Percentiles rank a stretch among this genome's conserved stretches.
These are phyloP conservation scores for Mortierella antarctica DNA, from an alignment of 192 early-diverging fungal genomes.

Conservation along the genomic window DNA sequence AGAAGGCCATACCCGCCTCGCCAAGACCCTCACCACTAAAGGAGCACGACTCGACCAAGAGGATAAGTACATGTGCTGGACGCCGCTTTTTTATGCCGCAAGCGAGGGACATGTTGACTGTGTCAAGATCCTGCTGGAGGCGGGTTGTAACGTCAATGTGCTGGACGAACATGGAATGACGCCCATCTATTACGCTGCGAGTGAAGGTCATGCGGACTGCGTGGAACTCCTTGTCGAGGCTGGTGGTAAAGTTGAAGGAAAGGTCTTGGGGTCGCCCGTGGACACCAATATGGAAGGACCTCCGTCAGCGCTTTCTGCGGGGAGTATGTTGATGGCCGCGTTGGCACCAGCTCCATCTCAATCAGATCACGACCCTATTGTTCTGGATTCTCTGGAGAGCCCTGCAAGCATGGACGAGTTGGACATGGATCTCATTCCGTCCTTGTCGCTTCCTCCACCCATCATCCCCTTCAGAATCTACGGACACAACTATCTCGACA, in stretches of 20 bases:
- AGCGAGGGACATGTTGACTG: slow-evolving; percentile 90
- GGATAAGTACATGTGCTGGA: slow-evolving; percentile 96
- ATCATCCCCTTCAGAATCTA: slow-evolving; percentile 98
- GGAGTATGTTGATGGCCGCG: background rate
- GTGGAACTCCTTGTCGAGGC: slow-evolving; percentile 80
- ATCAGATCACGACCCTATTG: background rate
- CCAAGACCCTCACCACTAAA: slow-evolving; percentile 77
- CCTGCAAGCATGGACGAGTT: slow-evolving; percentile 61
- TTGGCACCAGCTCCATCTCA: slow-evolving; percentile 3
- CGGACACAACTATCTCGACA: slow-evolving; percentile 97
- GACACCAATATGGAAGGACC: slow-evolving; percentile 27
- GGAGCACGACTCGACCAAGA: slow-evolving; percentile 76
- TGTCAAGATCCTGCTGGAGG: slow-evolving; percentile 82
- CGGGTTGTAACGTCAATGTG: slow-evolving; percentile 76
- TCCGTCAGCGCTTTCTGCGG: background rate
- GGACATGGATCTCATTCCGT: slow-evolving; percentile 92
- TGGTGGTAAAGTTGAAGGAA: slow-evolving; percentile 51
- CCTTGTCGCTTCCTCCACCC: slow-evolving; percentile 94
- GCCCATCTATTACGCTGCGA: slow-evolving; percentile 90
- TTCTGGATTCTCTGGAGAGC: slow-evolving; percentile 14
- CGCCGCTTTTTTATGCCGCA: slow-evolving; percentile 94
- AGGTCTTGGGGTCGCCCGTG: background rate
- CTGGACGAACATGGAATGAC: slow-evolving; percentile 87
- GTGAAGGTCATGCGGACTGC: slow-evolving; percentile 89
- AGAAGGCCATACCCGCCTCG: slow-evolving; percentile 80